Evolutionary conservation across 306 rosid genomes (phyloP).

Genomic region (Pyrus betulifolia): DNA sequence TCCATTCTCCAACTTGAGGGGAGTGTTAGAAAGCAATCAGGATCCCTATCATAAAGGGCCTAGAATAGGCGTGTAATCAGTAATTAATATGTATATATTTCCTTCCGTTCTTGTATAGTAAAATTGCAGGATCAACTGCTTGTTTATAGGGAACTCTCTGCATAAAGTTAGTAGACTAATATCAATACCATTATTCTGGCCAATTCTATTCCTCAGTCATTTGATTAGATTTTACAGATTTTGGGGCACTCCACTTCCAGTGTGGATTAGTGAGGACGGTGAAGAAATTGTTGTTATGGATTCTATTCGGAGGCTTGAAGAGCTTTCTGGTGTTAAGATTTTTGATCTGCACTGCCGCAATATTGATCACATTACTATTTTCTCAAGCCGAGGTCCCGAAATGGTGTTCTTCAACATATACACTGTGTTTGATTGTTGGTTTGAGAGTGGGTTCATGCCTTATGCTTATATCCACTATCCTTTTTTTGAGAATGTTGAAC

Average conservation of each 20-base stretch:
- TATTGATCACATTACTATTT: slow-evolving; percentile 87
- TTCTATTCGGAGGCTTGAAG: slow-evolving; percentile 80
- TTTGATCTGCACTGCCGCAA: slow-evolving; percentile 92
- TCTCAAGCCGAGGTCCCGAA: slow-evolving; percentile 63
- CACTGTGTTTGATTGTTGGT: slow-evolving; percentile 96
- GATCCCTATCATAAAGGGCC: too few species aligned
- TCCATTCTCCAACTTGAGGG: too few species aligned
- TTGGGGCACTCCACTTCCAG: slow-evolving; percentile 97
- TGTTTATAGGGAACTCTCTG: too few species aligned
- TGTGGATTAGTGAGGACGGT: slow-evolving; percentile 92
- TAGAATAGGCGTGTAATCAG: too few species aligned
- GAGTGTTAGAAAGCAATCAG: too few species aligned
- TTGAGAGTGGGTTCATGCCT: slow-evolving; percentile 99
- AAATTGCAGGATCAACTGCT: too few species aligned
- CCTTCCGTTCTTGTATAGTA: too few species aligned
- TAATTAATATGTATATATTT: too few species aligned
- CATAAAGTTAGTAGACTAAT: too few species aligned
- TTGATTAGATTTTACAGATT: slow-evolving; percentile 29
- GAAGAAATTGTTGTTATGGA: slow-evolving; percentile 71
- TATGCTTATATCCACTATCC: slow-evolving; percentile 97
- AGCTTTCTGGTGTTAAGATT: slow-evolving; percentile 79
- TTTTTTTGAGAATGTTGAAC: slow-evolving; percentile 76
- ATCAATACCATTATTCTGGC: too few species aligned
- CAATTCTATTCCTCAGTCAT: too few species aligned
- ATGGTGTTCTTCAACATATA: slow-evolving; percentile 66